These are phyloP conservation scores for Pythium utonaiense DNA, from an alignment of 352 stramenopile genomes.

Conservation along the genomic window DNA sequence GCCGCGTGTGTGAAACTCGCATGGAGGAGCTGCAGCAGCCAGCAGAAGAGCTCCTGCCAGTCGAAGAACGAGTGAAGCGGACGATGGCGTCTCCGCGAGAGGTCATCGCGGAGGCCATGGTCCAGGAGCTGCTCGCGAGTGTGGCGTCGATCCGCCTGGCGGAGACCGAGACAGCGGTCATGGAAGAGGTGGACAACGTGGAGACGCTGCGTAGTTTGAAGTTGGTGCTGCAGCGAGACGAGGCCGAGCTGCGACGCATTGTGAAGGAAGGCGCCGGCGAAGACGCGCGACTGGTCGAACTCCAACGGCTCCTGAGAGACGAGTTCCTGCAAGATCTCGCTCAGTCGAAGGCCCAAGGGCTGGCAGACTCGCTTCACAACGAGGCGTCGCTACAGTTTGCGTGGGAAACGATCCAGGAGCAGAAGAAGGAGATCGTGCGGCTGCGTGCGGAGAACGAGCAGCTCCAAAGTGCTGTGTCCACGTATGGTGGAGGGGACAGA, in stretches of 20 bases:
- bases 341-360: conserved; percentile 6
- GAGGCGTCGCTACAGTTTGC: conserved; percentile 72
- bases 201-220: conserved; percentile 51
- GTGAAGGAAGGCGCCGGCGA: conserved; percentile 36
- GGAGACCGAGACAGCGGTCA: conserved; percentile 49
- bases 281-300: conserved; percentile 46
- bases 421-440: conserved; percentile 65
- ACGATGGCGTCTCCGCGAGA: conserved; percentile 30
- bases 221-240: conserved; percentile 40
- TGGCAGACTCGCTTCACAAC: conserved; percentile 29
- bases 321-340: conserved; percentile 51
- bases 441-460: conserved; percentile 53
- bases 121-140: conserved; percentile 61
- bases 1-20: conserved; percentile 52
- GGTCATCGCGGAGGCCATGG: conserved; percentile 59
- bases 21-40: conserved; percentile 30
- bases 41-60: conserved; percentile 3
- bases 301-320: conserved; percentile 44
- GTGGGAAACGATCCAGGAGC: conserved; percentile 71
- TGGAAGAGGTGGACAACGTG: conserved; percentile 57
- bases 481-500: neutral
- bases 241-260: conserved; percentile 23
- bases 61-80: conserved; percentile 15
- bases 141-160: conserved; percentile 47
- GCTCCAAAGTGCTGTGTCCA: conserved; percentile 16